A percentile compares a stretch with the other conserved stretches of the same genome.
These are phyloP conservation scores for Laburnicola sp. DNA, from an alignment of 2,329 filamentous ascomycete species.

Conservation along the genomic window DNA sequence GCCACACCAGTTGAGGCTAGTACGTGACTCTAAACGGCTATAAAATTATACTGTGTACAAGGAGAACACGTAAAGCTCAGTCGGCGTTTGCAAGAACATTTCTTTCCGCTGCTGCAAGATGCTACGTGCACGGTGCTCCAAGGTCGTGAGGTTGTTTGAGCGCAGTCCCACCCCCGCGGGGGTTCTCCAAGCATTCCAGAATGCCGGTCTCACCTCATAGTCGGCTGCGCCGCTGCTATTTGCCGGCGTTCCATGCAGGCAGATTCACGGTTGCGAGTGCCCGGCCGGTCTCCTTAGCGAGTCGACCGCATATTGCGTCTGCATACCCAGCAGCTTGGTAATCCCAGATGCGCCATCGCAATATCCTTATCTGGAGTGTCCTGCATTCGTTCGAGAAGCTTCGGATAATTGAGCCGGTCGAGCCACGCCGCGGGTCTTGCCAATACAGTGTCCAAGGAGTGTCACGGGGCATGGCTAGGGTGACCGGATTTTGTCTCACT, in stretches of 20 bases:
- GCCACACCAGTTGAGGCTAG: too few species aligned
- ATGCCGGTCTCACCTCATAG: constrained; percentile 12
- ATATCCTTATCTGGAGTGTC: constrained; percentile 1
- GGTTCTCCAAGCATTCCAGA: constrained; percentile 12
- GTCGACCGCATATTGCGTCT: constrained; percentile 8
- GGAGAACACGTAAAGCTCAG: too few species aligned
- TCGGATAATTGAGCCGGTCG: not conserved
- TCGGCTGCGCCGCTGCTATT: constrained; percentile 11
- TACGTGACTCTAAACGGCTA: too few species aligned
- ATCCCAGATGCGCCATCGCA: not conserved
- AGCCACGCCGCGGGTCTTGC: too few species aligned
- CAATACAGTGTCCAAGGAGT: not conserved
- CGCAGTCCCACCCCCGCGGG: too few species aligned
- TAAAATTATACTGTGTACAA: too few species aligned
- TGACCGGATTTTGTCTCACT: too few species aligned
- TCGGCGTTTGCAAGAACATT: too few species aligned
- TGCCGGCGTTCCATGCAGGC: constrained; percentile 24
- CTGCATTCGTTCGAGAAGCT: constrained; percentile 5
- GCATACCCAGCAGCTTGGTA: constrained; percentile 8
- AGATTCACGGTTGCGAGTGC: constrained; percentile 15
- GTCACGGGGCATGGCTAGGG: not conserved
- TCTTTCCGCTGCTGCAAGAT: too few species aligned
- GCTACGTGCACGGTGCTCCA: too few species aligned
- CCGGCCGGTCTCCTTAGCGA: not conserved
- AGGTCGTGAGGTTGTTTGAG: too few species aligned